phyloP scores from a whole-genome alignment of 2,329 filamentous ascomycete genomes.

The Aspergillus pseudoterreus region DNA sequence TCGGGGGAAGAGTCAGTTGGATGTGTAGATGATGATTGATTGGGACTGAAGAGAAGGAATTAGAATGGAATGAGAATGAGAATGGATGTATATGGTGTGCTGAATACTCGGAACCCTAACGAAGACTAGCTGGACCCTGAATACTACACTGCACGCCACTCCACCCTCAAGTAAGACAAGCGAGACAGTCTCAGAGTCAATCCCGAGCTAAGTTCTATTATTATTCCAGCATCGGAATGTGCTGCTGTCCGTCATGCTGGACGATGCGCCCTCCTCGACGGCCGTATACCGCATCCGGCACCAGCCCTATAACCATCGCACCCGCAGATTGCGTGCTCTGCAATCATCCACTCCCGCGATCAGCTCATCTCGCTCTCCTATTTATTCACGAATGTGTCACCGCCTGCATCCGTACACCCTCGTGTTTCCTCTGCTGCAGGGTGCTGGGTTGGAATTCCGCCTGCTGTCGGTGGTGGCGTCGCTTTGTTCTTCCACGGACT shows the following conservation, averaged over 20 bases:
- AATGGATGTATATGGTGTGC: not conserved
- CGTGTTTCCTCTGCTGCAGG: not conserved
- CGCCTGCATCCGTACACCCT: not conserved
- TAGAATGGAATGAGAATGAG: not conserved
- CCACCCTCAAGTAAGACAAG: too few species aligned
- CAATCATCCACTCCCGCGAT: constrained; percentile 6
- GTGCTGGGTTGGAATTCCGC: too few species aligned
- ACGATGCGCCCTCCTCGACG: not conserved
- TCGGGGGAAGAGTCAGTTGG: constrained; percentile 7
- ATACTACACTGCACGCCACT: too few species aligned
- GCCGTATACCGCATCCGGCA: not conserved
- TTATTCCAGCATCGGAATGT: too few species aligned
- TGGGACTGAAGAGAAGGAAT: not conserved
- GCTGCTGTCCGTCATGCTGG: not conserved
- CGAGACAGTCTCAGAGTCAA: too few species aligned
- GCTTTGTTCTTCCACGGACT: too few species aligned
- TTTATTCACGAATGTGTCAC: not conserved
- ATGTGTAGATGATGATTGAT: not conserved
- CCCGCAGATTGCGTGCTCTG: constrained; percentile 19
- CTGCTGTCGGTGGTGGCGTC: too few species aligned
- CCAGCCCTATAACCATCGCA: constrained; percentile 9
- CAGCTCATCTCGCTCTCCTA: not conserved
- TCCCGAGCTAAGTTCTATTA: too few species aligned
- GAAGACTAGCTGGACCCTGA: too few species aligned
- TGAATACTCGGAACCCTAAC: too few species aligned